Evolutionary conservation across 352 stramenopile species (phyloP).

Genomic region (Pythium plurisporium): DNA sequence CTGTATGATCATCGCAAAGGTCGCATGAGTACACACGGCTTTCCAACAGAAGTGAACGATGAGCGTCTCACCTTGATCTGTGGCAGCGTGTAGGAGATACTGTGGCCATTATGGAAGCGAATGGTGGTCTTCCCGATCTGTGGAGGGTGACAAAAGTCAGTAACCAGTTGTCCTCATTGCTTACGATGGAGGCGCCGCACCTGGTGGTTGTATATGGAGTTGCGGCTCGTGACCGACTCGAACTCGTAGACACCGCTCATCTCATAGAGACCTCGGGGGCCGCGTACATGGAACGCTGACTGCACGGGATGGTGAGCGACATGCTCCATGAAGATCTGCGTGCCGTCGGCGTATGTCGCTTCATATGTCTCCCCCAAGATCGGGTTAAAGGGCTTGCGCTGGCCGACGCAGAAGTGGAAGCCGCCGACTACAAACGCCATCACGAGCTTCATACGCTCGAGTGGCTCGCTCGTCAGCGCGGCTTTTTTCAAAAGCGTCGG

Average conservation of each 20-base stretch:
- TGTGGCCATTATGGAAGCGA: slow-evolving; percentile 46
- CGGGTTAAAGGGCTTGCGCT: slow-evolving; percentile 80
- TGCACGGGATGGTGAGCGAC: slow-evolving; percentile 67
- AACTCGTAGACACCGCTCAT: slow-evolving; percentile 67
- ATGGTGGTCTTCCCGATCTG: slow-evolving; percentile 26
- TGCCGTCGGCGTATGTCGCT: slow-evolving; percentile 62
- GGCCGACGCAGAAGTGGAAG: slow-evolving; percentile 66
- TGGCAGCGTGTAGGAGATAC: slow-evolving; percentile 61
- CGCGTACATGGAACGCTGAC: slow-evolving; percentile 49
- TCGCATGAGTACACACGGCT: neutral
- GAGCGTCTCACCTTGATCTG: slow-evolving; percentile 60
- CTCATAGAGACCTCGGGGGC: slow-evolving; percentile 44
- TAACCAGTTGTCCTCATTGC: no score
- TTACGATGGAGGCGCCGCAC: slow-evolving; percentile 8
- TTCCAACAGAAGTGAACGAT: no score
- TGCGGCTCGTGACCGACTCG: slow-evolving; percentile 59
- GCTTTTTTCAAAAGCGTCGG: slow-evolving; percentile 74
- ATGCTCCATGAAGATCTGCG: slow-evolving; percentile 67
- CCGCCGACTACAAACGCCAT: slow-evolving; percentile 67
- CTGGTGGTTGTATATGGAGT: slow-evolving; percentile 69
- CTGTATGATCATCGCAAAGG: slow-evolving; percentile 4
- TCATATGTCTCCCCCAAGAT: slow-evolving; percentile 80
- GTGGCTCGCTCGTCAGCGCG: slow-evolving; percentile 40
- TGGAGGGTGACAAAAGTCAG: neutral
- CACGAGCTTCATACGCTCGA: slow-evolving; percentile 67